Evolutionary conservation across 2,329 filamentous ascomycete genomes (phyloP).

Genomic region (Pestalotiopsis sp.): DNA sequence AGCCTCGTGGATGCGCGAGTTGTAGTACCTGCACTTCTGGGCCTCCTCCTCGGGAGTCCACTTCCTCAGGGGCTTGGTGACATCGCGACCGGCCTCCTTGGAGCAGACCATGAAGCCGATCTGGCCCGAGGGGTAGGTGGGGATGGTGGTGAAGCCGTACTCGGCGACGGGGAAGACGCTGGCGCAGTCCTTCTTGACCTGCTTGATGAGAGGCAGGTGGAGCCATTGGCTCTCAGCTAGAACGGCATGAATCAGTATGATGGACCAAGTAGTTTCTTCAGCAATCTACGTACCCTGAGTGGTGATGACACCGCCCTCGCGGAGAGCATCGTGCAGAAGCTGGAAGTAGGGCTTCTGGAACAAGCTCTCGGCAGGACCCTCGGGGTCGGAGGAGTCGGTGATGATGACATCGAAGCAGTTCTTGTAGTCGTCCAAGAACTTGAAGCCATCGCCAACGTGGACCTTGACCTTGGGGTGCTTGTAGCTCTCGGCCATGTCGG

Average conservation of each 20-base stretch:
- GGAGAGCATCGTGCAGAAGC: conserved; percentile 85
- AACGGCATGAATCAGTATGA: conserved; percentile 16
- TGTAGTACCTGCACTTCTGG: conserved; percentile 95
- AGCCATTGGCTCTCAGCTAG: conserved; percentile 99
- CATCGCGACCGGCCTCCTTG: conserved; percentile 85
- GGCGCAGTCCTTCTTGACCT: conserved; percentile 96
- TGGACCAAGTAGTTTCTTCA: conserved; percentile 4
- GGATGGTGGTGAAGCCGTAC: conserved; percentile 99
- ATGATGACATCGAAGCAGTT: conserved; percentile 99
- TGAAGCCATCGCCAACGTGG: conserved; percentile 96
- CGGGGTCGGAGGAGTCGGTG: conserved; percentile 96
- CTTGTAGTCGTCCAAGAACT: conserved; percentile 96
- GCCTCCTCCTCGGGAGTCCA: conserved; percentile 90
- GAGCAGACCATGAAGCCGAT: conserved; percentile 99
- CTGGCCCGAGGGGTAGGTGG: conserved; percentile 97
- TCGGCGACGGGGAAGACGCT: conserved; percentile 97
- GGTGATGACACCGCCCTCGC: conserved; percentile 96
- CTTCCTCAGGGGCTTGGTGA: conserved; percentile 80
- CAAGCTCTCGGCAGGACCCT: conserved; percentile 91
- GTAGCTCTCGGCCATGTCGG: conserved; percentile 90
- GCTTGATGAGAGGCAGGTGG: conserved; percentile 88
- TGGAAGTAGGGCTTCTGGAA: conserved; percentile 99
- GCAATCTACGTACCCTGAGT: conserved; percentile 97
- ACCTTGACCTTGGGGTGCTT: conserved; percentile 91
- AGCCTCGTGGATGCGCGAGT: conserved; percentile 92